Percentiles rank a stretch among this genome's conserved stretches.
Conservation (phyloP, 768 basidiomycete species). For the Neoboletus magnificus region DNA sequence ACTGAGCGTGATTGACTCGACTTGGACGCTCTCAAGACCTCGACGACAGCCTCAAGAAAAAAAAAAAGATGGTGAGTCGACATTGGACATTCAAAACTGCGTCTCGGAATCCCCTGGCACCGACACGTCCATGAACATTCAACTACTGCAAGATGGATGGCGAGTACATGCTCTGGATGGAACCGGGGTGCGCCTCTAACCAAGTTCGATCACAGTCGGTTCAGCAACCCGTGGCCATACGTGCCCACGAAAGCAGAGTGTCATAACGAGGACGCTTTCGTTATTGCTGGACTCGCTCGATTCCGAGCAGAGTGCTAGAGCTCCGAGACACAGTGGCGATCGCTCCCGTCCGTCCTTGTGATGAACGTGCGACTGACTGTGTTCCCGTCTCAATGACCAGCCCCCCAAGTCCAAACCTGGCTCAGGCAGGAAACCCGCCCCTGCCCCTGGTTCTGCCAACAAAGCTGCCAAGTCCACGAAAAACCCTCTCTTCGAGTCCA, state of each 20-base stretch:
- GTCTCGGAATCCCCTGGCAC: conserved; percentile 39
- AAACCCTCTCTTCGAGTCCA: conserved; percentile 94
- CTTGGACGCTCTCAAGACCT: conserved; percentile 22
- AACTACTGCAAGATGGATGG: conserved; percentile 47
- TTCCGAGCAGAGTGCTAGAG: conserved; percentile 43
- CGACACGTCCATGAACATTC: conserved; percentile 35
- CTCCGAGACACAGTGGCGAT: conserved; percentile 45
- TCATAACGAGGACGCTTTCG: conserved; percentile 37
- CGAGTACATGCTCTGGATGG: conserved; percentile 41
- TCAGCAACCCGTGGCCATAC: conserved; percentile 17
- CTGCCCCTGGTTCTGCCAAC: conserved; percentile 78
- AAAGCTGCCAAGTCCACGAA: conserved; percentile 75
- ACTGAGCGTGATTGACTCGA: not conserved
- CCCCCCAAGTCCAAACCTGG: conserved; percentile 66
- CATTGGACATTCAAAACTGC: conserved; percentile 14
- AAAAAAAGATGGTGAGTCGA: conserved; percentile 49
- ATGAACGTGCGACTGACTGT: conserved; percentile 36
- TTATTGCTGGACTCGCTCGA: conserved; percentile 41
- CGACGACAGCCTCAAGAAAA: conserved; percentile 35
- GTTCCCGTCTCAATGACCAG: conserved; percentile 90
- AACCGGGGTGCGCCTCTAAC: conserved; percentile 20
- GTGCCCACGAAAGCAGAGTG: conserved; percentile 38
- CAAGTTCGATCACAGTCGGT: conserved; percentile 16
- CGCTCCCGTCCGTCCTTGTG: conserved; percentile 23
- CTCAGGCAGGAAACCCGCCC: conserved; percentile 80